Base-by-base conservation (phyloP, 495 filamentous ascomycete species). In the Hypoxylon subgilvum region DNA sequence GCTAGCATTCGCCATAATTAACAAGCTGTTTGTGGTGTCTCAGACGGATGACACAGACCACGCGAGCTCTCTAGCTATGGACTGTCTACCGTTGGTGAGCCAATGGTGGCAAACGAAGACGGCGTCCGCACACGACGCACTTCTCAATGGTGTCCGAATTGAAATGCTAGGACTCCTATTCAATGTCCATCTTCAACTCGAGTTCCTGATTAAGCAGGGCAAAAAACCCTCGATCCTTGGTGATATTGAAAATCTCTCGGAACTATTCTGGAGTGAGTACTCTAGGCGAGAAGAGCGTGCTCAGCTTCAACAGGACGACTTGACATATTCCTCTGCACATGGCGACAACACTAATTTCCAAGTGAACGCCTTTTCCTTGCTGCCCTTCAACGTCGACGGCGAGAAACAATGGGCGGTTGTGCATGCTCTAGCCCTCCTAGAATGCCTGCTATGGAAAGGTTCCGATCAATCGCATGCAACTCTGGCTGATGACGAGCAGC, bases 241-340 rank as follows among this genome's bases (percentile, higher is more conserved):
- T 6, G 66, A 74, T 16, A 59, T 73, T 6, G 74, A 87, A 60
- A 80, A 79, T 8, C 71, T 94, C 16, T 52, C 81, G 34, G 82
- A 88, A 39, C 76, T 80, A 14, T 64, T 96, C 18, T 84, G 84
- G 69, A 78, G 76, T 5, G 92, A 96, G 56, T 95, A 95, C 71
- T 79, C 80, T 21, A 83, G 72, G 52, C 82, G 91, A 57, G 73
- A 84, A 19, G 86, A 88, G 39, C 86, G 85, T 46, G 84, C 89
- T 18, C 79, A 86, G n/a, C 71, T 95, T 12, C 87, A 92, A 53
- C 73, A 90, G 14, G 89, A 91, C 57, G 90, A 96, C 53, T 65
- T 89, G 14, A 71, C 80, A 9, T 88, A 91, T 69, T 52, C 71
- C 61, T 66, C 73, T 55, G 65, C 71, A 42, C 43, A 48, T 45